A percentile compares a stretch with the other conserved stretches of the same genome.
phyloP scores from a whole-genome alignment of 306 rosid species.

The Dalbergia oliveri region DNA sequence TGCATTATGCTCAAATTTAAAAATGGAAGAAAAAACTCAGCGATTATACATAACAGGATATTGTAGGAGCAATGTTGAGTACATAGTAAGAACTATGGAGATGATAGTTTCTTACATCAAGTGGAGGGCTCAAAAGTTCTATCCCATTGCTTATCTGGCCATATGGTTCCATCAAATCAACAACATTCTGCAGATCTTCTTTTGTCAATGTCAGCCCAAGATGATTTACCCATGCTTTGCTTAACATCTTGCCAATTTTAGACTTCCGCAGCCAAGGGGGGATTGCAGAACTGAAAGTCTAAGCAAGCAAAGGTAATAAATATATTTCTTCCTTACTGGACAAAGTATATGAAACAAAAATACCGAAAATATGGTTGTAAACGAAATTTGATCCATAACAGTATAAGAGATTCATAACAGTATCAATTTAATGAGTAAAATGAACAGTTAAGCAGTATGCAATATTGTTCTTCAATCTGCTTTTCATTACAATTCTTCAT shows the following conservation, averaged over 20 bases:
- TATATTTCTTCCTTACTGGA: slow-evolving; percentile 36
- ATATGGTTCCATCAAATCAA: slow-evolving; percentile 96
- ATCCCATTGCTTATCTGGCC: slow-evolving; percentile 98
- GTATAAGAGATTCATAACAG: slow-evolving; percentile 26
- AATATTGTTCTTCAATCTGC: slow-evolving; percentile 31
- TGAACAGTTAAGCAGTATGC: slow-evolving; percentile 27
- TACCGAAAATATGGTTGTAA: slow-evolving; percentile 33
- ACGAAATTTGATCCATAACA: slow-evolving; percentile 19
- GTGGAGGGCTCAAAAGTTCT: slow-evolving; percentile 91
- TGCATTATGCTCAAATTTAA: slow-evolving; percentile 10
- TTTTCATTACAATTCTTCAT: slow-evolving; percentile 18
- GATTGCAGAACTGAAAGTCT: slow-evolving; percentile 81
- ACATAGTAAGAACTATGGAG: slow-evolving; percentile 30
- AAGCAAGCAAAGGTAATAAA: slow-evolving; percentile 53
- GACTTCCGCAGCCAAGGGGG: slow-evolving; percentile 76
- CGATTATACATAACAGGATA: slow-evolving; percentile 37
- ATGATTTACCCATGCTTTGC: slow-evolving; percentile 80
- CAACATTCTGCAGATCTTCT: slow-evolving; percentile 86
- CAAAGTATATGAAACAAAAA: slow-evolving; percentile 29
- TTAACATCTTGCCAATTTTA: slow-evolving; percentile 58
- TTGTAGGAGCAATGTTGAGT: slow-evolving; percentile 18
- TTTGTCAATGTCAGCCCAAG: slow-evolving; percentile 82
- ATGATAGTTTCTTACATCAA: slow-evolving; percentile 71
- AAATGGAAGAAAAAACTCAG: slow-evolving; percentile 43
- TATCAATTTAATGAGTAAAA: slow-evolving; percentile 34